These are phyloP conservation scores for Zelopaecilomyces penicillatus DNA, from an alignment of 2,329 filamentous ascomycete species.

Conservation along the genomic window DNA sequence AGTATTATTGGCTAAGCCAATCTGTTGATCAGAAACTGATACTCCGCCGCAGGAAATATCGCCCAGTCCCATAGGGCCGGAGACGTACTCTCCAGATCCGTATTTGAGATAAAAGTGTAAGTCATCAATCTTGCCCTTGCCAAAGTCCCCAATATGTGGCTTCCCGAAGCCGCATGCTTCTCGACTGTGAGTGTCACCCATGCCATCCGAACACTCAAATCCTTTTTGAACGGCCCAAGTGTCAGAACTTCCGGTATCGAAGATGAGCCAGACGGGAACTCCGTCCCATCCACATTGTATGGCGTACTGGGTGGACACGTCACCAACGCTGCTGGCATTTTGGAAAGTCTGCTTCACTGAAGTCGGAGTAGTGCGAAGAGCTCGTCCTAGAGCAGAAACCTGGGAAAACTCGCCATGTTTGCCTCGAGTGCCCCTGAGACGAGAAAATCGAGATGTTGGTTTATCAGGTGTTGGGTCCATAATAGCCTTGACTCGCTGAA, in stretches of 20 bases:
- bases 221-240: slow-evolving; percentile 37
- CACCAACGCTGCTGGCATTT: slow-evolving; percentile 29
- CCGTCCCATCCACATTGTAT: slow-evolving; percentile 33
- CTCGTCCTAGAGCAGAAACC: slow-evolving; percentile 20
- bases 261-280: slow-evolving; percentile 30
- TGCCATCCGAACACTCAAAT: slow-evolving; percentile 34
- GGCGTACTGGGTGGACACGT: slow-evolving; percentile 34
- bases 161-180: slow-evolving; percentile 33
- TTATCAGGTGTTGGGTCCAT: slow-evolving; percentile 19
- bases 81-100: slow-evolving; percentile 39
- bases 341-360: slow-evolving; percentile 20
- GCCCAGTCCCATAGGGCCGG: slow-evolving; percentile 38
- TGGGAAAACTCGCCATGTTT: slow-evolving; percentile 16
- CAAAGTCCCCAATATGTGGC: slow-evolving; percentile 30
- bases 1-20: slow-evolving; percentile 40
- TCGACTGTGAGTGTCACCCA: slow-evolving; percentile 22
- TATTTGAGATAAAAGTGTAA: slow-evolving; percentile 40
- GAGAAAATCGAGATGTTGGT: slow-evolving; percentile 22
- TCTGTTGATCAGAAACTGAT: slow-evolving; percentile 35
- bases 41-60: slow-evolving; percentile 39
- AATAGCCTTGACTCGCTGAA: slow-evolving; percentile 25
- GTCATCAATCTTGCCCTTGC: slow-evolving; percentile 27
- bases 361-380: slow-evolving; percentile 11
- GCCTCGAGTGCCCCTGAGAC: slow-evolving; percentile 23
- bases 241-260: slow-evolving; percentile 45